A percentile compares a stretch with the other conserved stretches of the same genome.
These are phyloP conservation scores for Bremia lactucae DNA, from an alignment of 352 stramenopile genomes.

Conservation along the genomic window DNA sequence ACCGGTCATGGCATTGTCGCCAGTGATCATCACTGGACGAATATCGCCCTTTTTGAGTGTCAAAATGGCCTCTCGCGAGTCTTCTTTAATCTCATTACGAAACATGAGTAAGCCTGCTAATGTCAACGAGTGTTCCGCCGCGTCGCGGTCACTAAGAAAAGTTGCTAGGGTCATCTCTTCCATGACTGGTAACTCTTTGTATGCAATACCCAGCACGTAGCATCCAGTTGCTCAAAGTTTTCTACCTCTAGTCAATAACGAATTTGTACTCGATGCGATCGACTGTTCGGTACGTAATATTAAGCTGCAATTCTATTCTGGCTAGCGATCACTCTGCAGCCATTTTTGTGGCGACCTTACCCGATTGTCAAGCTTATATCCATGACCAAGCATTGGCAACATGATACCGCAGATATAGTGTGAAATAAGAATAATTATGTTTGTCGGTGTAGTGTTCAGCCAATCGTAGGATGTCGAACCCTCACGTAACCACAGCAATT, in stretches of 20 bases:
- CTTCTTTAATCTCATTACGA: constrained; percentile 82
- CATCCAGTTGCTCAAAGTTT: no score
- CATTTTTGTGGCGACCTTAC: constrained; percentile 39
- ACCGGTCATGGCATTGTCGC: constrained; percentile 73
- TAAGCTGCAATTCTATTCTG: no score
- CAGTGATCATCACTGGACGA: constrained; percentile 80
- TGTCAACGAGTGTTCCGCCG: constrained; percentile 59
- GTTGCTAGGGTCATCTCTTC: constrained; percentile 23
- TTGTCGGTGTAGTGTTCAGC: no score
- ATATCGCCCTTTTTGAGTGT: constrained; percentile 74
- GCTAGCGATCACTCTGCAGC: constrained; percentile 32
- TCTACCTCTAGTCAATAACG: constrained; percentile 57
- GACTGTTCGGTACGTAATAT: constrained; percentile 52
- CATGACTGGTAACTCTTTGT: constrained; percentile 39
- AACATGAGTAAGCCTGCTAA: constrained; percentile 85
- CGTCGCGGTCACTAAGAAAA: constrained; percentile 49
- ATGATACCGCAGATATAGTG: constrained; percentile 32
- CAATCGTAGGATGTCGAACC: no score
- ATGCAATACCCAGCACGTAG: constrained; percentile 83
- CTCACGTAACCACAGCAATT: constrained; percentile 1
- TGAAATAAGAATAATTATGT: no score
- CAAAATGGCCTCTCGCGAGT: constrained; percentile 67
- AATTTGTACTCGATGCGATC: constrained; percentile 65
- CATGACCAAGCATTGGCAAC: constrained; percentile 31
- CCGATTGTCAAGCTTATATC: constrained; percentile 39